These are phyloP conservation scores for Euphorbia pulcherrima DNA, from an alignment of 345 rosid genomes.

Conservation along the genomic window DNA sequence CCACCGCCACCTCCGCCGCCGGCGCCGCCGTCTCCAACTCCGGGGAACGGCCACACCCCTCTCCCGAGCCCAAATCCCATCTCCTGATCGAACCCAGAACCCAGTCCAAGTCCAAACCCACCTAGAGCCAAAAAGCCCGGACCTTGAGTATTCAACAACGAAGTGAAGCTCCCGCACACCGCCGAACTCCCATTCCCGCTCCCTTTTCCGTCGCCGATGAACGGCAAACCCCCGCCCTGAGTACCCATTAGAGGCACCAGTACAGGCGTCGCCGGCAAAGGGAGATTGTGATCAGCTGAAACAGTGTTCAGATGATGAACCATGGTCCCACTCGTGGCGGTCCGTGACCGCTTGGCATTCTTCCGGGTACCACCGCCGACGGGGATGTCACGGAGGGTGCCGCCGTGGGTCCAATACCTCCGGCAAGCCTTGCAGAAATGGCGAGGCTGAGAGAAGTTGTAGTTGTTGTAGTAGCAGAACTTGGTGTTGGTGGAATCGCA, in stretches of 20 bases:
- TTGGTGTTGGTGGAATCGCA: conserved; percentile 87
- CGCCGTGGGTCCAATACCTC: conserved; percentile 97
- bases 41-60: conserved; percentile 70
- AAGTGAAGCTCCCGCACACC: conserved; percentile 49
- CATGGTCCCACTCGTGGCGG: conserved; percentile 13
- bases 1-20: conserved; percentile 26
- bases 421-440: conserved; percentile 97
- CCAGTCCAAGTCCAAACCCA: conserved; percentile 73
- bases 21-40: conserved; percentile 39
- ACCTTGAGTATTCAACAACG: conserved; percentile 61
- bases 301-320: conserved; percentile 9
- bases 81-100: conserved; percentile 49
- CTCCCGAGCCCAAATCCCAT: conserved; percentile 65
- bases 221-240: conserved; percentile 26
- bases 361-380: conserved; percentile 89
- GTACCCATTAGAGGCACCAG: conserved; percentile 42
- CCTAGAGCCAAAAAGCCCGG: conserved; percentile 62
- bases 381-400: conserved; percentile 91
- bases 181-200: conserved; percentile 25
- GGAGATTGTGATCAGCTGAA: conserved; percentile 20
- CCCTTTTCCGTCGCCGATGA: conserved; percentile 32
- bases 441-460: conserved; percentile 97
- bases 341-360: conserved; percentile 78
- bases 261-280: conserved; percentile 49
- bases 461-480: conserved; percentile 96